A percentile compares a stretch with the other conserved stretches of the same genome.
phyloP scores from a whole-genome alignment of 129 eudicot species.

The Oenanthe sinensis region DNA sequence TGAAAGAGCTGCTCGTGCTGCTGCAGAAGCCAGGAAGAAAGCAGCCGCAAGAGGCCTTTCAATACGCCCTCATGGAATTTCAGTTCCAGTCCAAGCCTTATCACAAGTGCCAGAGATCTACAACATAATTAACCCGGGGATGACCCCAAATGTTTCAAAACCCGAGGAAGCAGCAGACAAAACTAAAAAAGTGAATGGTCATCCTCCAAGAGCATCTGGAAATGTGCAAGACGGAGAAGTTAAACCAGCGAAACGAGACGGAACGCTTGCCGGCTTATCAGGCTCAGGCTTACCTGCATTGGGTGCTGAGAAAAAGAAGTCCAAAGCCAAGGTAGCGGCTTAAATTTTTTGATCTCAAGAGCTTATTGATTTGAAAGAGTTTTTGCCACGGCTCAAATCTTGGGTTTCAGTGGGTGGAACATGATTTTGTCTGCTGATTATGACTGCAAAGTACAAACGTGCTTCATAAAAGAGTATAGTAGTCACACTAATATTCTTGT shows the following conservation, averaged over 20 bases:
- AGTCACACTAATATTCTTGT: neutral
- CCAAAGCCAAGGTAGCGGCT: slow-evolving; percentile 32
- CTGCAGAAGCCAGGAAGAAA: slow-evolving; percentile 68
- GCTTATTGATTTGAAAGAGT: neutral
- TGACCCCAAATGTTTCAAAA: slow-evolving; percentile 29
- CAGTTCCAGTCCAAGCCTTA: slow-evolving; percentile 55
- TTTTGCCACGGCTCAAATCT: neutral
- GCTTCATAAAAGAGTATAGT: neutral
- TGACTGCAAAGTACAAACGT: slow-evolving; percentile 1
- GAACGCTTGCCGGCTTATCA: slow-evolving; percentile 58
- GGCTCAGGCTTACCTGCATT: slow-evolving; percentile 64
- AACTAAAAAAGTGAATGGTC: slow-evolving; percentile 18
- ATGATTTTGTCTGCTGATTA: neutral
- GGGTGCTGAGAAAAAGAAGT: slow-evolving; percentile 62
- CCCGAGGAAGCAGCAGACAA: slow-evolving; percentile 10
- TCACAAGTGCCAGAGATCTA: slow-evolving; percentile 52
- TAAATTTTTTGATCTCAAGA: slow-evolving; percentile 1
- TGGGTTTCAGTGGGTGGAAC: neutral
- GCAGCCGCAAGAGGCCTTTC: slow-evolving; percentile 81
- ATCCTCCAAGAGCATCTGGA: slow-evolving; percentile 25
- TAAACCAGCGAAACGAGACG: slow-evolving; percentile 27
- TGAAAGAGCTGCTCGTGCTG: slow-evolving; percentile 82
- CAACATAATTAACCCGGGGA: slow-evolving; percentile 55
- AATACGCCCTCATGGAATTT: slow-evolving; percentile 59
- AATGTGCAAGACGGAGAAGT: slow-evolving; percentile 18